phyloP scores from a whole-genome alignment of 768 basidiomycete genomes.

The Boletus fagicola region DNA sequence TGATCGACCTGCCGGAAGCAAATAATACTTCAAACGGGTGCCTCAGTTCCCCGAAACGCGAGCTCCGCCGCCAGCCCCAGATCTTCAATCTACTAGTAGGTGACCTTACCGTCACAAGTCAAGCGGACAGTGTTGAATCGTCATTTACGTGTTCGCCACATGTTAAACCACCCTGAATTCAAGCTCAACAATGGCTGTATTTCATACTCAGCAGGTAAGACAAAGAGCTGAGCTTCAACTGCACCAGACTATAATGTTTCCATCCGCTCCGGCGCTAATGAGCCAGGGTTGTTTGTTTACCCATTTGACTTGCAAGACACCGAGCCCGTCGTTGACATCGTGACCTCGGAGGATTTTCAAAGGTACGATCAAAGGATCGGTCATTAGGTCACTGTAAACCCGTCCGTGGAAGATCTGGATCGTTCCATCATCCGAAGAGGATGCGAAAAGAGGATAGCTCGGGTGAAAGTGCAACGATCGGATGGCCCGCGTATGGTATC shows the following conservation, averaged over 20 bases:
- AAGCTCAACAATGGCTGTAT: constrained; percentile 24
- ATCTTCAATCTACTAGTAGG: not conserved
- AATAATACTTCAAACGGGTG: constrained; percentile 2
- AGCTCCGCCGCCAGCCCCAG: constrained; percentile 3
- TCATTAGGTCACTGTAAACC: constrained; percentile 93
- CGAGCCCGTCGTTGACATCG: constrained; percentile 76
- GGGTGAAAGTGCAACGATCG: constrained; percentile 93
- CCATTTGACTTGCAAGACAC: constrained; percentile 91
- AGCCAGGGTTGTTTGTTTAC: constrained; percentile 89
- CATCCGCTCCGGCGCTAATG: constrained; percentile 90
- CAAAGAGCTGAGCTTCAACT: constrained; percentile 46
- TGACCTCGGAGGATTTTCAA: constrained; percentile 97
- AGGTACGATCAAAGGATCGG: constrained; percentile 96
- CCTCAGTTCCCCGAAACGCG: not conserved
- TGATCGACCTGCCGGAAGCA: constrained; percentile 10
- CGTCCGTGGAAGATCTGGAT: constrained; percentile 97
- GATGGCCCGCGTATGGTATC: constrained; percentile 92
- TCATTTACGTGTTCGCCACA: constrained; percentile 21
- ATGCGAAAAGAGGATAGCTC: constrained; percentile 92
- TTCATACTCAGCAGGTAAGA: constrained; percentile 29
- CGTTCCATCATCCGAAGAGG: constrained; percentile 94
- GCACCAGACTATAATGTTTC: constrained; percentile 85
- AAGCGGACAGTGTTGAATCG: constrained; percentile 7
- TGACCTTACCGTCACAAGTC: constrained; percentile 5
- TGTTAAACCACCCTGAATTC: constrained; percentile 11